These are phyloP conservation scores for Bruguiera gymnorhiza DNA, from an alignment of 345 rosid species.

Conservation along the genomic window DNA sequence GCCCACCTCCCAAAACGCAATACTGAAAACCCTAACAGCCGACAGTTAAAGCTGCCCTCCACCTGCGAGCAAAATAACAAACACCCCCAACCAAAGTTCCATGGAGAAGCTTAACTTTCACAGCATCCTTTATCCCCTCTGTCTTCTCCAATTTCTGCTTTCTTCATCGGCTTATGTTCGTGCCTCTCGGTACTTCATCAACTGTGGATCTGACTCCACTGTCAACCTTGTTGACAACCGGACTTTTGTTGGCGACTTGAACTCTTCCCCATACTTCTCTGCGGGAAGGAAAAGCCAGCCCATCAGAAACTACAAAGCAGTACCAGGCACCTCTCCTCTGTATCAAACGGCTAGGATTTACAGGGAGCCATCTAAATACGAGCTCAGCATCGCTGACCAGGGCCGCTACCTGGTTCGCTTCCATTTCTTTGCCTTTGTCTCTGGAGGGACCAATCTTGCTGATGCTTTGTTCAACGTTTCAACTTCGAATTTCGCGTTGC, in stretches of 20 bases:
- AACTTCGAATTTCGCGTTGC: constrained; percentile 27
- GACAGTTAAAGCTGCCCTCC: too few relatives aligned
- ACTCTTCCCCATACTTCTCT: background rate
- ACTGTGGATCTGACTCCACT: constrained; percentile 28
- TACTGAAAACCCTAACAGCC: too few relatives aligned
- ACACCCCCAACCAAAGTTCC: background rate
- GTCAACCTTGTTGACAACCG: background rate
- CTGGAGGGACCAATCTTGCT: constrained; percentile 23
- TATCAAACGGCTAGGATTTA: constrained; percentile 52
- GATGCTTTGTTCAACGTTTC: constrained; percentile 37
- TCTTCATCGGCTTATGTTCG: background rate
- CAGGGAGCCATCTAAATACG: constrained; percentile 30
- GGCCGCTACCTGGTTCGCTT: constrained; percentile 47
- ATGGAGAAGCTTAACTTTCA: constrained; percentile 1
- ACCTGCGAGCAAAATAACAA: too few relatives aligned
- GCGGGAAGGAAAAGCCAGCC: constrained; percentile 13
- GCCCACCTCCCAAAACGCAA: background rate
- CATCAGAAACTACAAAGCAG: background rate
- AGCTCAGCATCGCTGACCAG: constrained; percentile 17
- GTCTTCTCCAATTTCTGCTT: constrained; percentile 14
- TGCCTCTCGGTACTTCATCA: constrained; percentile 21
- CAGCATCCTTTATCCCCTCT: background rate
- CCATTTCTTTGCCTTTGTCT: constrained; percentile 36
- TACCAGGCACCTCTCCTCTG: constrained; percentile 11
- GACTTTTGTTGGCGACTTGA: constrained; percentile 21